Evolutionary conservation across 345 rosid genomes (phyloP), one percentile per base, ranked within the genome.

Genomic region (Excoecaria cochinchinensis): DNA sequence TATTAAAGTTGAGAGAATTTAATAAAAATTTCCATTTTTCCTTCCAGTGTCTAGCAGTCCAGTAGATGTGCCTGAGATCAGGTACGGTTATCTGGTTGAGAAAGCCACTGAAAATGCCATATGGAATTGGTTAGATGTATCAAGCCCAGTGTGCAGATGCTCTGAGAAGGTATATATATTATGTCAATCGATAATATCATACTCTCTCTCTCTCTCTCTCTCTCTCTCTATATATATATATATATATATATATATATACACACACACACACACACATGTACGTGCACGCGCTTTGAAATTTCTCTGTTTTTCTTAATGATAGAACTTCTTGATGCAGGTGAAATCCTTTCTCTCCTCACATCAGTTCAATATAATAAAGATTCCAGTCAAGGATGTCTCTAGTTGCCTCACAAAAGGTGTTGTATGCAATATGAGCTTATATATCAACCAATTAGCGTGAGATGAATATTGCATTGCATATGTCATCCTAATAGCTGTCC

Each of bases 11-110:
- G 22, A 71, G 61, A n/a, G 4, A 67, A 44, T 71, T 71, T 67
- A 51, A 24, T 70, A 36, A 74, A 80, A 14, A 67, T 56, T 47
- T 31, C 25, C 51, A 16, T 69, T 21, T 73, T 79, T 82, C 82
- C 62, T 19, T 47, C 61, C 79, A 95, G 98, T 90, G 64, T 89
- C 86, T 68, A 93, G 99, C 89, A 95, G 97, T 81, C 98, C 91
- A 58, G 76, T 89, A 72, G 88, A 82, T 81, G 74, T 91, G 85
- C 98, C 98, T 66, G 81, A 83, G 74, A 86, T 95, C 78, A 89
- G 86, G 83, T 90, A 91, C 70, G 98, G 97, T 42, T 83, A 58
- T 83, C 86, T 83, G 77, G 79, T 61, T 67, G 75, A 83, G 51
- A 83, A 86, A 78, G 76, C 75, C 62, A 77, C 71, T 73, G 72